Evolutionary conservation across 345 rosid species (phyloP), one percentile per base, ranked within the genome.

Genomic region (Dipteronia dyeriana): DNA sequence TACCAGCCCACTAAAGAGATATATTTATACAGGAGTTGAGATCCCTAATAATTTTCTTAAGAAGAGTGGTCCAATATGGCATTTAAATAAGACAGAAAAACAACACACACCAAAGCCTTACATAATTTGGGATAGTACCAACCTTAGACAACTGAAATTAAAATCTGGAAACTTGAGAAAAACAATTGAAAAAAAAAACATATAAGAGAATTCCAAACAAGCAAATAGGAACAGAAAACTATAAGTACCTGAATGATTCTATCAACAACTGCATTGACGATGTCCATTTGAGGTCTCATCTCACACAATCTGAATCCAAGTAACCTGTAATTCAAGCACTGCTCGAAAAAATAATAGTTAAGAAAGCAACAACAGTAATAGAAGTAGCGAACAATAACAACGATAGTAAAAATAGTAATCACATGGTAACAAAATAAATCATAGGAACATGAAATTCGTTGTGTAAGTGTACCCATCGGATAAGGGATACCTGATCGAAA

Each of bases 321-420:
- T 84, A 95, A 85, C 85, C 92, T 93, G 87, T 88, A 91, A 85
- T 95, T 93, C 82, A 91, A 85, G 75, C 82, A 83, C 98, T 95
- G 91, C 73, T 56, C 56, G 71, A 38, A 60, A 75, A 62, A 23
- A 66, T 47, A 61, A 45, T 25, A 57, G 23, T 51, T 20, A 57
- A 68, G 53, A 3, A 76, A 23, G 26, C 23, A n/a, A 51, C 49
- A 65, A 79, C 64, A 71, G 63, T 34, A 34, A 64, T 19, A 75
- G 17, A 17, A 62, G 45, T 3, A 39, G 39, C 20, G 64, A 66
- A n/a, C 66, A 63, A 63, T 20, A 16, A 9, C 14, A 64, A 73
- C 0, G 25, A 23, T 23, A 3, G 7, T 51, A 51, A 51, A 51
- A 51, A 16, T 51, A 51, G n/a, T 41, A 16, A 73, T 67, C 82